Evolutionary conservation across 2,329 filamentous ascomycete species (phyloP).

Genomic region (Xylaria sp.): DNA sequence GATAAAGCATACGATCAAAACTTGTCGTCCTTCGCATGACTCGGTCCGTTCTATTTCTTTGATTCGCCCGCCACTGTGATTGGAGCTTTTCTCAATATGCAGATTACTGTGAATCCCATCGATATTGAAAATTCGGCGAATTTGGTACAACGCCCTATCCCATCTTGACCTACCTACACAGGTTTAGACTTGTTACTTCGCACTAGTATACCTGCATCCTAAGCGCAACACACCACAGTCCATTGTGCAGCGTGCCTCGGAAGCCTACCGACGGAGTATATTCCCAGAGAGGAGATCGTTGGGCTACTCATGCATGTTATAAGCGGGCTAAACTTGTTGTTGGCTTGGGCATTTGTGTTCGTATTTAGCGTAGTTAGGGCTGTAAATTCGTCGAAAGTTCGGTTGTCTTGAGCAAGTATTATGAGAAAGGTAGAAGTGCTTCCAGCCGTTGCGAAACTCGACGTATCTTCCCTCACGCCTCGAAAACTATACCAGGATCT

Average conservation of each 20-base stretch:
- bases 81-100: background rate
- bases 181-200: slow-evolving; percentile 15
- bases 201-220: slow-evolving; percentile 7
- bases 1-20: slow-evolving; percentile 3
- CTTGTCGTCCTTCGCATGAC: slow-evolving; percentile 24
- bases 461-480: slow-evolving; percentile 1
- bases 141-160: background rate
- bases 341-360: background rate
- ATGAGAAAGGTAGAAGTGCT: background rate
- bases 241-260: slow-evolving; percentile 9
- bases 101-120: slow-evolving; percentile 18
- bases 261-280: slow-evolving; percentile 19
- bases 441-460: background rate
- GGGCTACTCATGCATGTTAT: background rate
- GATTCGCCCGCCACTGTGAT: background rate
- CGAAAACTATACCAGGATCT: slow-evolving; percentile 3
- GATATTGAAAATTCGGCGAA: background rate
- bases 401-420: background rate
- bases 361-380: background rate
- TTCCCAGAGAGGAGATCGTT: background rate
- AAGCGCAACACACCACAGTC: slow-evolving; percentile 8
- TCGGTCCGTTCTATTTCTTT: slow-evolving; percentile 14
- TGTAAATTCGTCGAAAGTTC: background rate
- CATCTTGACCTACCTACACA: slow-evolving; percentile 5
- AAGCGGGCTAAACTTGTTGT: background rate